Evolutionary conservation across 2,329 filamentous ascomycete species (phyloP).

Genomic region (Claviceps fusiformis): DNA sequence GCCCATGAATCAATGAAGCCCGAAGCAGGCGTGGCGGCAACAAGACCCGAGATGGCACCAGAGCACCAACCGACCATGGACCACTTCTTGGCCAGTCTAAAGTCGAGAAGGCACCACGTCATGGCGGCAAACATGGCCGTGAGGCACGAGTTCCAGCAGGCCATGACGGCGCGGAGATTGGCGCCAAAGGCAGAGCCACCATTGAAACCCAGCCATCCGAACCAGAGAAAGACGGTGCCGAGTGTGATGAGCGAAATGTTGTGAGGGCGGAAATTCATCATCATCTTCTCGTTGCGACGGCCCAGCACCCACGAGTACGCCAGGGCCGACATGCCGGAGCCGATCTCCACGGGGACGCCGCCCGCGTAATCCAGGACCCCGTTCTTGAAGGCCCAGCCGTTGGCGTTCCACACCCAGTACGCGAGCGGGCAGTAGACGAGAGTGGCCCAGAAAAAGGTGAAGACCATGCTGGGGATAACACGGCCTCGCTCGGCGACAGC

Average conservation of each 20-base stretch:
- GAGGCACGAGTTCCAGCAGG: constrained; percentile 95
- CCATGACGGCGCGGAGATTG: constrained; percentile 87
- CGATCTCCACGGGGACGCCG: constrained; percentile 94
- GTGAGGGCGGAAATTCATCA: constrained; percentile 98
- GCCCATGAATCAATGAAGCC: constrained; percentile 57
- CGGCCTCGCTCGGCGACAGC: constrained; percentile 90
- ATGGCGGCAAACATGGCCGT: constrained; percentile 85
- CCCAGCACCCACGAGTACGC: constrained; percentile 95
- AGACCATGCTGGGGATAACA: constrained; percentile 85
- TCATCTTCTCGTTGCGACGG: constrained; percentile 96
- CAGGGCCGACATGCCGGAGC: constrained; percentile 79
- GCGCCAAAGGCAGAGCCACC: constrained; percentile 88
- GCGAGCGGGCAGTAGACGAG: constrained; percentile 94
- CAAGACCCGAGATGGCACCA: constrained; percentile 56
- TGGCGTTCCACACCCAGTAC: constrained; percentile 92
- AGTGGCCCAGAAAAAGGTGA: constrained; percentile 91
- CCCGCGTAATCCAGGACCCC: constrained; percentile 94
- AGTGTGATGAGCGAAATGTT: constrained; percentile 96
- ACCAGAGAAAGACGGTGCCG: constrained; percentile 92
- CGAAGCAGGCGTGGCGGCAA: constrained; percentile 55
- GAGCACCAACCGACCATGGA: constrained; percentile 66
- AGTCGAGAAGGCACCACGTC: constrained; percentile 93
- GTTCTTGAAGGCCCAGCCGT: constrained; percentile 84
- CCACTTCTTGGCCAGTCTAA: constrained; percentile 87
- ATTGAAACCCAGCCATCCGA: constrained; percentile 98